Base-by-base conservation (phyloP, 768 basidiomycete species). In the Kwoniella pini region DNA sequence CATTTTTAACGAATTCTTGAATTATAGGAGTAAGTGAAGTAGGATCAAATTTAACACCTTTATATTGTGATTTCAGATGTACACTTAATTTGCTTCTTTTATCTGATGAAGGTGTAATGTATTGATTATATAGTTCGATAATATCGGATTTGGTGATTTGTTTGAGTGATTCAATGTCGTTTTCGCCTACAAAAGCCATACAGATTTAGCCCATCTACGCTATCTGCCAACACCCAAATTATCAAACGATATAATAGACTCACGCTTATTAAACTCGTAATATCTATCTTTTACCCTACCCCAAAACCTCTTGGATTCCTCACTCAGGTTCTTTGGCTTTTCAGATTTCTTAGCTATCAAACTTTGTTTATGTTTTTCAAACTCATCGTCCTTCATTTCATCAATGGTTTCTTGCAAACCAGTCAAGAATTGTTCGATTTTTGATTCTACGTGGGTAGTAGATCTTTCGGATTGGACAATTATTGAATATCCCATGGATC, bases 391-490 rank as follows among this genome's bases (percentile, higher is more conserved):
- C 4, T 77, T 76, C 88, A 97, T 90, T 5, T 81, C 82, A 70
- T 84, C 84, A 13, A 99, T 80, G 53, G 81, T 83, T 28, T 75
- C 78, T 70, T 85, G 85, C 87, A 93, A 89, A 54, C 81, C 81
- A 45, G 85, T 83, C 61, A 98, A 81, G 82, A 97, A 98, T 2
- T 86, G 85, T 56, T 98, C 92, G 13, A 98, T 88, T 22, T 95
- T 86, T 54, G 83, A 81, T 80, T 98, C 96, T 42, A 98, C 82
- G 76, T 88, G 91, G 22, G 80, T 82, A 9, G 93, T 86, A 10
- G 82, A 81, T 56, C 86, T 86, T 80, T 97, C 93, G 73, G 89
- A 90, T 80, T 99, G 96, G 28, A 98, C 84, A 6, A 92, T 81
- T 54, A 98, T 84, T 42, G 90, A 85, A 62, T 93, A 79, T 6